Percentiles rank a stretch among this genome's conserved stretches.
Evolutionary conservation across 345 rosid species (phyloP).

Genomic region (Euphorbia peplus): DNA sequence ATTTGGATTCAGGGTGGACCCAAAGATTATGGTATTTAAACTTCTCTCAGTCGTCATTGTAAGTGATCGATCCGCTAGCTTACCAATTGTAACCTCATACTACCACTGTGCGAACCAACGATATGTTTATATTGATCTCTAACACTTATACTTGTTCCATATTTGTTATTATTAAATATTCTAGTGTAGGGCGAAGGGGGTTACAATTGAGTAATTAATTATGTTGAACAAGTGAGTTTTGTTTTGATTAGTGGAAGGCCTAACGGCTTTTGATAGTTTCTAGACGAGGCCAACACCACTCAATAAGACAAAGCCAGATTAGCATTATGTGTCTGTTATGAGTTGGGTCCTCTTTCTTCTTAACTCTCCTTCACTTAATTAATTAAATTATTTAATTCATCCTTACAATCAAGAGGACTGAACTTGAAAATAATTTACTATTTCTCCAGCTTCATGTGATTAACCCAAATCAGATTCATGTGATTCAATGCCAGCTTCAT

Average conservation of each 20-base stretch:
- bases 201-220: no score
- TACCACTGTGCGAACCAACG: no score
- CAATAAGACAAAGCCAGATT: conserved; percentile 20
- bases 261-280: conserved; percentile 1
- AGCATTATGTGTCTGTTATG: background rate
- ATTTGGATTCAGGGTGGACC: no score
- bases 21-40: no score
- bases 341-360: background rate
- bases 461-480: no score
- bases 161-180: background rate
- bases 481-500: background rate
- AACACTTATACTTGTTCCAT: no score
- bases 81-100: no score
- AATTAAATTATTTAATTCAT: background rate
- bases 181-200: background rate
- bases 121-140: no score
- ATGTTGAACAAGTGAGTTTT: background rate
- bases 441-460: no score
- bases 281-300: conserved; percentile 15
- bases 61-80: no score
- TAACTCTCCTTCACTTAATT: background rate
- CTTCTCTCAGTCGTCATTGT: no score
- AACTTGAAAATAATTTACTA: no score
- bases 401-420: background rate
- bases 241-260: background rate